Evolutionary conservation across 1,284 basidiomycete genomes (phyloP), one percentile per base, ranked within the genome.

Genomic region (Heliocybe sulcata): DNA sequence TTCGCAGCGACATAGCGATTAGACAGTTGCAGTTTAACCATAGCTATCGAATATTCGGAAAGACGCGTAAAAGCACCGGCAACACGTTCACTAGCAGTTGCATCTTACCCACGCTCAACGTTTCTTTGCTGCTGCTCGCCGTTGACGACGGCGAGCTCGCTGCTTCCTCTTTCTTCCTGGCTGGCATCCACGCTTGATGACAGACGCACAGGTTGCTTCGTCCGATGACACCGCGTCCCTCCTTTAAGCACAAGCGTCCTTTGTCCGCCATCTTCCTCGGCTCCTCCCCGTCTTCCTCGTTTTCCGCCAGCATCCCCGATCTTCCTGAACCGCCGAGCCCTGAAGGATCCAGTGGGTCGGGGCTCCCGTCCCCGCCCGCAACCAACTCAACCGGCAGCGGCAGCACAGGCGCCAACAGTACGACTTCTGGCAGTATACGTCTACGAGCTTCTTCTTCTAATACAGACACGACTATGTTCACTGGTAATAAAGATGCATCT

Each of bases 371-470:
- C 16, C 87, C 87, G 0, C 87, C 87, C 45, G 87, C 86, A 35
- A 87, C 88, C 23, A 90, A 89, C 64, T 90, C 87, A 19, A 88
- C 87, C 1, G 87, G 85, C 25, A 88, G 87, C 65, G 85, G 86
- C 51, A 88, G 87, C 63, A 81, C 81, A 1, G 84, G 82, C 52
- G 82, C 85, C 57, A 74, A 73, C 56, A 82, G 77, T 61, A 75
- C 77, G 27, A 75, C 72, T 57, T 66, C 73, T 38, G 77, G 81
- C 57, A 76, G 74, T 61, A 58, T 75, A 57, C 73, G 77, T 59
- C 68, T 69, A 56, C 71, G 74, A 54, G 66, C 69, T 31, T 31
- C 29, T 23, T 57, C 66, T 23, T 67, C 70, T 51, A 62, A 60
- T 45, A 57, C 60, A 4, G 60, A 62, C 50, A 59, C 66, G 55